A percentile compares a stretch with the other conserved stretches of the same genome.
Evolutionary conservation across 164 flowering plant species (phyloP).

Genomic region (Vitis cinerea): DNA sequence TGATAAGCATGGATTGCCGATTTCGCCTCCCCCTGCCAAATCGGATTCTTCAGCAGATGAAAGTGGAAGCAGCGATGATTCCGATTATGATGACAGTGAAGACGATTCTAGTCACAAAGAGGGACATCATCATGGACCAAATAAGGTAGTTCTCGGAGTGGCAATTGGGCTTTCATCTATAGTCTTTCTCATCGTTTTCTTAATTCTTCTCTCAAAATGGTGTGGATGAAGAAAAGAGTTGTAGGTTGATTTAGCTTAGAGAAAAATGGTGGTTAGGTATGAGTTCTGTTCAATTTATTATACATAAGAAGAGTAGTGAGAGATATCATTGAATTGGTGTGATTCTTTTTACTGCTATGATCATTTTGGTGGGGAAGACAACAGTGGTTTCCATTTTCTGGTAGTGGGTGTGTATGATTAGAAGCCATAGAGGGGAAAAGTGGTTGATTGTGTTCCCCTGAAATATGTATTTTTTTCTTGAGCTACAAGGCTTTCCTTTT

Average conservation of each 20-base stretch:
- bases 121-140: conserved; percentile 64
- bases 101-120: conserved; percentile 24
- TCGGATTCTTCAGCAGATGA: conserved; percentile 28
- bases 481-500: conserved; percentile 6
- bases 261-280: conserved; percentile 1
- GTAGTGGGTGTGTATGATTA: neutral
- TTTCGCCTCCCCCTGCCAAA: conserved; percentile 65
- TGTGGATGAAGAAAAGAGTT: conserved; percentile 40
- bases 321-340: conserved; percentile 23
- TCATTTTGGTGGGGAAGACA: conserved; percentile 15
- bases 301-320: neutral
- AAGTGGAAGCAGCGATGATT: conserved; percentile 18
- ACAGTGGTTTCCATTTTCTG: conserved; percentile 16
- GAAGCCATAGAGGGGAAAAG: conserved; percentile 3
- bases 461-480: conserved; percentile 5
- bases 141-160: conserved; percentile 85
- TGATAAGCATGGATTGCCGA: conserved; percentile 79
- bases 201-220: conserved; percentile 68
- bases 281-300: conserved; percentile 11
- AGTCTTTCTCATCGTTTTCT: conserved; percentile 78
- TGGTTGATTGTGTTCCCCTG: conserved; percentile 9
- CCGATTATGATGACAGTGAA: conserved; percentile 26
- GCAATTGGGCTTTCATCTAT: conserved; percentile 87
- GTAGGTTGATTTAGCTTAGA: conserved; percentile 8
- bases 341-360: conserved; percentile 17